These are phyloP conservation scores for Hypocrella siamensis DNA, from an alignment of 2,329 filamentous ascomycete genomes.

Conservation along the genomic window DNA sequence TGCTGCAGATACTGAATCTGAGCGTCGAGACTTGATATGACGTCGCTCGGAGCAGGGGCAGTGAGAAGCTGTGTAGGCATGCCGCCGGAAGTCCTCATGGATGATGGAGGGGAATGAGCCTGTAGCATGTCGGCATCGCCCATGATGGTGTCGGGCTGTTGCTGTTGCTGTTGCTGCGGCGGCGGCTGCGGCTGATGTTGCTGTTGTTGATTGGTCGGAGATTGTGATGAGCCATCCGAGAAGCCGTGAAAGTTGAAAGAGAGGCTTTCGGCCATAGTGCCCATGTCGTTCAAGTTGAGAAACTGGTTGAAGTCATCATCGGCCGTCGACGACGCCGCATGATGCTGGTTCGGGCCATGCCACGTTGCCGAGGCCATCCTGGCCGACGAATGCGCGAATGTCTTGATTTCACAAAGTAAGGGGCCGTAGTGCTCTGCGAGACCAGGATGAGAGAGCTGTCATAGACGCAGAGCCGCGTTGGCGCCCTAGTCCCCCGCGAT, in stretches of 20 bases:
- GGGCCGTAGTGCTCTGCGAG: too few species aligned
- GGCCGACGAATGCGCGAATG: too few species aligned
- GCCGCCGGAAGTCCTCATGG: conserved; percentile 29
- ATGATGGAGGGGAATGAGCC: conserved; percentile 20
- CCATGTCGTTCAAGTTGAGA: conserved; percentile 43
- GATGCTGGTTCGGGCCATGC: conserved; percentile 40
- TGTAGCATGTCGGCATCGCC: conserved; percentile 13
- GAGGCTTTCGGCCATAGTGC: conserved; percentile 34
- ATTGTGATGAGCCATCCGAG: conserved; percentile 20
- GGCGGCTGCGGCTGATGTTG: conserved; percentile 13
- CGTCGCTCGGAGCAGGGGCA: conserved; percentile 25
- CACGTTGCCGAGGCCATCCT: conserved; percentile 40
- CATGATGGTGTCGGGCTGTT: conserved; percentile 21
- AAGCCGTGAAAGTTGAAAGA: conserved; percentile 47
- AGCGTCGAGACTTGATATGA: conserved; percentile 44
- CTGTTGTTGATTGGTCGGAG: conserved; percentile 14
- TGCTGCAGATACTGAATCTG: conserved; percentile 52
- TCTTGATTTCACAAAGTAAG: too few species aligned
- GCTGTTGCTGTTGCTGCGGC: conserved; percentile 10
- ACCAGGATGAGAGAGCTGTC: too few species aligned
- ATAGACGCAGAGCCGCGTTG: too few species aligned
- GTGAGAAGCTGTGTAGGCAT: conserved; percentile 30
- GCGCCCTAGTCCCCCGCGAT: too few species aligned
- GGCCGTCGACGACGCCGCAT: conserved; percentile 28
- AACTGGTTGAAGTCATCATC: conserved; percentile 52